These are phyloP conservation scores for Selenicereus undatus DNA, from an alignment of 148 eudicot genomes.

Conservation along the genomic window DNA sequence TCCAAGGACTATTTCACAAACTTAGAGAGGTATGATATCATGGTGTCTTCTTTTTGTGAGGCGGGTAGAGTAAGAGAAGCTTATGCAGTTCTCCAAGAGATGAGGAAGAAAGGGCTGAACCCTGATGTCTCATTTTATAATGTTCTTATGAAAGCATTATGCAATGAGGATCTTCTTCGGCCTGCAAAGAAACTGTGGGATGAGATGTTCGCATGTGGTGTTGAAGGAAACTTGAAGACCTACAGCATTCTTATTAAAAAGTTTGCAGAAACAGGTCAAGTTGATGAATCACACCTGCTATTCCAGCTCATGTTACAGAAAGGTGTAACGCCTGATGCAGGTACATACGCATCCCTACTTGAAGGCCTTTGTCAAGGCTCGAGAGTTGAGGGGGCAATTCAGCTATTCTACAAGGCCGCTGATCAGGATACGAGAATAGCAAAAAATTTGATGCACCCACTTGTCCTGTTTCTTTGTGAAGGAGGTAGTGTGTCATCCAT, in stretches of 20 bases:
- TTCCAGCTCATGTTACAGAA: conserved; percentile 54
- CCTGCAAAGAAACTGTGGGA: conserved; percentile 96
- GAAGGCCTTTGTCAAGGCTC: conserved; percentile 61
- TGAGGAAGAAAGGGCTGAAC: conserved; percentile 66
- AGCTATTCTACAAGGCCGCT: conserved; percentile 50
- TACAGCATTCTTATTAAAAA: conserved; percentile 60
- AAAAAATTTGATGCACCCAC: conserved; percentile 36
- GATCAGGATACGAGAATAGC: conserved; percentile 52
- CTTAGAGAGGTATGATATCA: conserved; percentile 49
- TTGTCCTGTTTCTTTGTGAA: conserved; percentile 56
- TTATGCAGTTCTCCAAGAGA: conserved; percentile 60
- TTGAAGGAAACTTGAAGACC: conserved; percentile 54
- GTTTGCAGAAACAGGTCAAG: conserved; percentile 48
- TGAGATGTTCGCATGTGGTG: conserved; percentile 83
- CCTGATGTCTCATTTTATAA: conserved; percentile 71
- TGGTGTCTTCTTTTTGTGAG: conserved; percentile 58
- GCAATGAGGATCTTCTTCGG: conserved; percentile 72
- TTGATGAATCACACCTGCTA: conserved; percentile 53
- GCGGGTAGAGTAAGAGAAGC: conserved; percentile 72
- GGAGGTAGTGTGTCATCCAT: conserved; percentile 43
- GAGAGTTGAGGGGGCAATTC: conserved; percentile 45
- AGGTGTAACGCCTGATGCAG: conserved; percentile 46
- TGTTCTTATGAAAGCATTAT: conserved; percentile 75
- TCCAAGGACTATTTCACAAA: conserved; percentile 53
- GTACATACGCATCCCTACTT: conserved; percentile 51